Base-by-base conservation (phyloP, 805 yeast species). In the Tetrapisispora fleetii region DNA sequence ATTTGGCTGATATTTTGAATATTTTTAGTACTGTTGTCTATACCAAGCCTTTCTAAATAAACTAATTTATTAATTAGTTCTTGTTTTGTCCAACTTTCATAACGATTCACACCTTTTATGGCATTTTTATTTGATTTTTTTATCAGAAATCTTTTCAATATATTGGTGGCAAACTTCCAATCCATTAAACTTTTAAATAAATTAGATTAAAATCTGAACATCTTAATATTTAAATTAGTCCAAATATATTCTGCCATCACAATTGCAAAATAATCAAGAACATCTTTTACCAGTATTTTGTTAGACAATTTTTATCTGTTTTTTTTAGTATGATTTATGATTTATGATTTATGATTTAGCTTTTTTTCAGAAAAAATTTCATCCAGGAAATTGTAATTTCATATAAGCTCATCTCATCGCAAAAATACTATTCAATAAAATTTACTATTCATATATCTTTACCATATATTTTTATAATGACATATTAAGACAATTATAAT, bases 61-160 rank as follows among this genome's bases (percentile, higher is more conserved):
- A 58, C 51, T 18, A 90, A 71, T 45, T 76, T 72, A 16, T 69
- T 64, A 27, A 90, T 74, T 38, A 89, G 73, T 52, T 82, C 83
- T 46, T 77, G 78, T 56, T 74, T 81, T 19, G 81, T 67, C 95
- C 93, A 85, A 28, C 64, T 65, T 2, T 72, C 64, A 58, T 85
- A 85, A 46, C 76, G 64, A 17, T 19, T 33, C 18, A 10, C 36
- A 7, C 19, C 18, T 33, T 18, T 39, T 11, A 19, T n/a, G 18
- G 19, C 13, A 17, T 27, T 8, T n/a, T 17, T 40, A 24, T 10
- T 13, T 10, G 33, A 27, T 7, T 21, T 17, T 8, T 14, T 40
- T 27, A n/a, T 8, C 3, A 5, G 13, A 22, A 38, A 9, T n/a
- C 24, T 11, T 9, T 17, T 21, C 4, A 36, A 19, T 16, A 28